Percentiles rank a stretch among this genome's conserved stretches.
These are phyloP conservation scores for Prunus campanulata DNA, from an alignment of 306 rosid species.

Conservation along the genomic window DNA sequence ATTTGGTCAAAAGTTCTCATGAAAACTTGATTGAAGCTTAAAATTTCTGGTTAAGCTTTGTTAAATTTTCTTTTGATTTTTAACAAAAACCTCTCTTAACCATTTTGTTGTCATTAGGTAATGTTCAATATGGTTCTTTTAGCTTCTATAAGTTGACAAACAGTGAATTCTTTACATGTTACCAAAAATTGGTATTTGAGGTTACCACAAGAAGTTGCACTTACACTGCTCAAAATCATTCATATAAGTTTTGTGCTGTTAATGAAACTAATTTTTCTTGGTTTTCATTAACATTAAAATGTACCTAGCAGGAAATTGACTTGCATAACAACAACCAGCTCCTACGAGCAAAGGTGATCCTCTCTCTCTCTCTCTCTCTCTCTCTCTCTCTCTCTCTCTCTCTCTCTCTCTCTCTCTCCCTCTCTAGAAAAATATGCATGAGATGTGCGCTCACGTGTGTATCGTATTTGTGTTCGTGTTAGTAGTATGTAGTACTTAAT, in stretches of 20 bases:
- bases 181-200: neutral
- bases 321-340: conserved; percentile 84
- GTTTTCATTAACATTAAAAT: neutral
- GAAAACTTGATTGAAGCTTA: neutral
- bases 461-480: neutral
- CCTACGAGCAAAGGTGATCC: conserved; percentile 74
- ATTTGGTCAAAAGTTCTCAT: neutral
- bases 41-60: neutral
- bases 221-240: neutral
- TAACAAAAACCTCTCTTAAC: neutral
- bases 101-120: neutral
- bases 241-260: neutral
- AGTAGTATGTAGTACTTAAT: neutral
- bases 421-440: neutral
- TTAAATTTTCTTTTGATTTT: neutral
- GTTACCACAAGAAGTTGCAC: neutral
- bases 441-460: neutral
- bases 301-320: conserved; percentile 67
- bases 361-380: neutral
- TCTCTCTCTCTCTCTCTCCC: neutral
- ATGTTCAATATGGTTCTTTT: neutral
- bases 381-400: no score
- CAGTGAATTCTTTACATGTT: neutral
- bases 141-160: neutral
- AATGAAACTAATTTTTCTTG: neutral